These are phyloP conservation scores for Myochromella boudieri DNA, from an alignment of 768 basidiomycete genomes.

Conservation along the genomic window DNA sequence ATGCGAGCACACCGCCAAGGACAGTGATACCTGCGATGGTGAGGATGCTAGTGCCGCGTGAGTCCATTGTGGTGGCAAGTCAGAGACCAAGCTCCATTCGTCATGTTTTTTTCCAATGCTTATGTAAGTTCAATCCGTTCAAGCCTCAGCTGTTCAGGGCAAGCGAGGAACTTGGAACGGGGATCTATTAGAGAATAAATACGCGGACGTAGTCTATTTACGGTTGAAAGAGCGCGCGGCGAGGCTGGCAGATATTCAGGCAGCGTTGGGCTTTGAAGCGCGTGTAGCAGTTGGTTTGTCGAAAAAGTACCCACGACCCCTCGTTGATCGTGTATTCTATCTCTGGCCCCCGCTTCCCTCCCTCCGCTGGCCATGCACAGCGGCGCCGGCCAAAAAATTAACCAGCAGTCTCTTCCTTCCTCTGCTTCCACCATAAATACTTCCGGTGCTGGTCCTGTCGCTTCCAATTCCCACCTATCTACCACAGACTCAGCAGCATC, in stretches of 20 bases:
- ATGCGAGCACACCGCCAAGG: constrained; percentile 66
- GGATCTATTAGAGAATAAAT: background rate
- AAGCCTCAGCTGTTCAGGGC: background rate
- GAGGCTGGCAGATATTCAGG: background rate
- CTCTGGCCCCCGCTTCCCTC: constrained; percentile 20
- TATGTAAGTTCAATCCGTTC: constrained; percentile 15
- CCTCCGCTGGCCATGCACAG: constrained; percentile 44
- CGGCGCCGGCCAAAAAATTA: constrained; percentile 31
- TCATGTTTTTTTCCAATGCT: constrained; percentile 14
- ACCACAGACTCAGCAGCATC: constrained; percentile 14
- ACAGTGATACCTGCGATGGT: constrained; percentile 49
- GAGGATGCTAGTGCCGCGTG: constrained; percentile 37
- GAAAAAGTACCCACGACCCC: constrained; percentile 41
- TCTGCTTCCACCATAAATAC: constrained; percentile 24
- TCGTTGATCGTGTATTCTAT: constrained; percentile 31
- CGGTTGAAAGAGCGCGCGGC: constrained; percentile 6
- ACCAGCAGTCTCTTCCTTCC: constrained; percentile 29
- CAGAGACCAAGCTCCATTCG: constrained; percentile 3
- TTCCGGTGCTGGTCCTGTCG: constrained; percentile 29
- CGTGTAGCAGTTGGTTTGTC: constrained; percentile 20
- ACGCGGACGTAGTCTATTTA: background rate
- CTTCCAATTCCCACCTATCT: constrained; percentile 18
- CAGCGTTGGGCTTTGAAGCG: background rate
- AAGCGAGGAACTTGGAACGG: background rate
- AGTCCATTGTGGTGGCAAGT: constrained; percentile 34